Evolutionary conservation across 2,329 filamentous ascomycete genomes (phyloP), one percentile per base, ranked within the genome.

Genomic region (Leptoxyphium fumago): DNA sequence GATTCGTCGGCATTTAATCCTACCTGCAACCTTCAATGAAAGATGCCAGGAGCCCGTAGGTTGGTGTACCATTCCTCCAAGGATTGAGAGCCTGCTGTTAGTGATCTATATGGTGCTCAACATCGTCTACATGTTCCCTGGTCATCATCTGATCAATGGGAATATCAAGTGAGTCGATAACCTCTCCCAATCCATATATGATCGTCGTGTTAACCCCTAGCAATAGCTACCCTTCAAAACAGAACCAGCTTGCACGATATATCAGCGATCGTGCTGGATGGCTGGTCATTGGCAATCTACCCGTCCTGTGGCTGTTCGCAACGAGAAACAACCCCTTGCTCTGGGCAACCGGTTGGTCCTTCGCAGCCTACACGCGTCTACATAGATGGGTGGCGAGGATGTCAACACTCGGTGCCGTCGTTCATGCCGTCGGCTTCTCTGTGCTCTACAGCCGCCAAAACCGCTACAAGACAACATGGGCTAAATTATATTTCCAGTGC

Each of bases 301-400:
- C 77, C 0, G 53, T 80, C 2, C 62, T 82, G 0, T 82, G 78
- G 77, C 58, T 83, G 0, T 83, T 84, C 50, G 75, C 73, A 0
- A 74, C 75, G 55, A 67, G 80, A 9, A 84, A 84, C 48, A 82
- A 84, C 42, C 53, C 78, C 0, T 67, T 82, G 13, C 64, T 82
- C 44, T 80, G 75, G 75, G 55, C 77, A 0, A 83, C 80, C 0
- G 79, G 79, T 0, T 84, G 80, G 78, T 76, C 74, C 10, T 82
- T 80, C 55, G 69, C 70, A 1, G 77, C 75, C 0, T 83, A 77
- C 53, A 83, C 76, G 50, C 70, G 75, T 36, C 82, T 82, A 43
- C 80, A 84, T 57, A 73, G 80, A 0, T 78, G 77, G 68, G 67
- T 79, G 2, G 79, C 80, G 0, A 67, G 79, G 14, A 66, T 81